Base-by-base conservation (phyloP, 108 stramenopile species). In the Nitzschia sp. region DNA sequence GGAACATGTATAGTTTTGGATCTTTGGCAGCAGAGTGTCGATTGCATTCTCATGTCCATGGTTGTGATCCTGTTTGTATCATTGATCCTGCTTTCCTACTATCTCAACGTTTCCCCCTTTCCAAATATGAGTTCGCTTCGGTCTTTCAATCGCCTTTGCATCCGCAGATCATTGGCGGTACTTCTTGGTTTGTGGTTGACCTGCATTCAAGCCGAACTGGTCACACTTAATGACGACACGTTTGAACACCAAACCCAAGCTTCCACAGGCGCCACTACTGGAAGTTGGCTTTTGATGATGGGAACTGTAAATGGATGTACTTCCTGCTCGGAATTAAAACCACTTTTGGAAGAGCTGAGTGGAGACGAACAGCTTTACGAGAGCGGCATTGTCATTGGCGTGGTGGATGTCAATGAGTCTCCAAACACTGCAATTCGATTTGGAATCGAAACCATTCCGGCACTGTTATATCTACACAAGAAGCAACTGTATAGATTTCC, bases 241-340 rank as follows among this genome's bases (percentile, higher is more conserved):
- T 88, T 88, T 80, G 86, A 88, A 61, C 86, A 84, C 58, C 70
- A 75, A 26, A 88, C 86, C 1, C 83, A 84, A 68, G 86, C 86
- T 3, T 82, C 83, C 4, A 75, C 81, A 13, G 86, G 86, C 27
- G 64, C 67, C 32, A 95, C 93, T 0, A 66, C 70, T 25, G 86
- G 87, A 18, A 95, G 87, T 68, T 83, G 81, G 24, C 85, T 92
- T 54, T 51, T 92, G 47, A 92, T 91, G 78, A 90, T 91, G 54
- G 86, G 85, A 57, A 84, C 88, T 45, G 86, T 87, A 9, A 88
- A 81, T 85, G 46, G 38, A 0, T 93, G 92, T 68, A 85, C 83
- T 13, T 83, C 88, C 62, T 90, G 89, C 71, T 82, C 85, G 55
- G 68, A 74, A 51, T 42, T 93, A 61, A 79, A 78, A 48, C 86